Conservation (phyloP, 495 filamentous ascomycete species). For the Penicillium manginii region DNA sequence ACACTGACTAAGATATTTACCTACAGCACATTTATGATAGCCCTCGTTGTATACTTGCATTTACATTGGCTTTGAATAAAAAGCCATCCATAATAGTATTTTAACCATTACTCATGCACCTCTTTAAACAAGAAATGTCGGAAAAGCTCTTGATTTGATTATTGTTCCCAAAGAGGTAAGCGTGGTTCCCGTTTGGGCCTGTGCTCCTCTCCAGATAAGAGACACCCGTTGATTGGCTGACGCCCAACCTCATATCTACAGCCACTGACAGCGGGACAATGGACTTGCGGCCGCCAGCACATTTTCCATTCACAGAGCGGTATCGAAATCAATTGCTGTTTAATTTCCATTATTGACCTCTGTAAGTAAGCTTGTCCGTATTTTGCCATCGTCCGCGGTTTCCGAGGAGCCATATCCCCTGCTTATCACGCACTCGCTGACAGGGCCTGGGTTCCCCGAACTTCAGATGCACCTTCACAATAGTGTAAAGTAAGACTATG, state of each 20-base stretch:
- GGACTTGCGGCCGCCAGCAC: not conserved
- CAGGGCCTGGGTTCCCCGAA: not conserved
- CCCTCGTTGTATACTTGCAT: too few species aligned
- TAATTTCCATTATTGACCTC: slow-evolving; percentile 34
- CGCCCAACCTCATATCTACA: slow-evolving; percentile 32
- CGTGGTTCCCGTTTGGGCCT: not conserved
- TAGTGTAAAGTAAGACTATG: not conserved
- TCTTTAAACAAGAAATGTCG: too few species aligned
- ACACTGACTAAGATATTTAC: too few species aligned
- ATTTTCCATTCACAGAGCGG: not conserved
- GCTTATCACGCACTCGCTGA: slow-evolving; percentile 17
- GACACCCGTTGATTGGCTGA: slow-evolving; percentile 27
- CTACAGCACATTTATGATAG: too few species aligned
- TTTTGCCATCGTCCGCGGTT: slow-evolving; percentile 20
- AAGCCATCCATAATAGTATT: too few species aligned
- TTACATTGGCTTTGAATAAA: too few species aligned
- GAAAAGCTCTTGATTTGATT: not conserved
- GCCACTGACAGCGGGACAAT: slow-evolving; percentile 22
- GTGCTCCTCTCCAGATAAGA: slow-evolving; percentile 25
- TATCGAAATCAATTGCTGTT: slow-evolving; percentile 5
- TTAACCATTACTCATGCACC: not conserved
- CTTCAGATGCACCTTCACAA: not conserved
- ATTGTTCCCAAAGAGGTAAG: not conserved
- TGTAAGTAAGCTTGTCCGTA: slow-evolving; percentile 24
- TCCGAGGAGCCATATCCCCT: slow-evolving; percentile 2